Conservation (phyloP, 2,329 filamentous ascomycete genomes). For the Ascocoryne sarcoides region DNA sequence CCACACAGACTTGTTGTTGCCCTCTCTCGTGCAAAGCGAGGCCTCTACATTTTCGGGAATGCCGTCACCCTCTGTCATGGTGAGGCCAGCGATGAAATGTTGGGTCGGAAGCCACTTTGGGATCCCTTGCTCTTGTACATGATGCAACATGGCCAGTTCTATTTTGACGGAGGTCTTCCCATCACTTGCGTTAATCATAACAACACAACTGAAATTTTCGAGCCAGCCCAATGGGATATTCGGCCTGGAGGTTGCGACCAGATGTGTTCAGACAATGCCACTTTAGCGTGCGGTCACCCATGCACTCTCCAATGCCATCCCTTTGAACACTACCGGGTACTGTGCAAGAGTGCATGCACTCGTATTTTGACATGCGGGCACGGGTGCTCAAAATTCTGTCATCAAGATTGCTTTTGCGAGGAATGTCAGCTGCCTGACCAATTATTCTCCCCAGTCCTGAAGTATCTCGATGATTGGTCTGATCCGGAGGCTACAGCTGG, state of each 20-base stretch:
- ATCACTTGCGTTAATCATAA: conserved; percentile 55
- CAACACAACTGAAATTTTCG: conserved; percentile 40
- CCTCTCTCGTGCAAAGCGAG: conserved; percentile 61
- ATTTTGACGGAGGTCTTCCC: conserved; percentile 41
- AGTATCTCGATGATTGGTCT: background rate
- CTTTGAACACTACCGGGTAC: conserved; percentile 18
- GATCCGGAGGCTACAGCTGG: background rate
- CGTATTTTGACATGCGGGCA: conserved; percentile 23
- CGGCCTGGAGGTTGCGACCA: conserved; percentile 44
- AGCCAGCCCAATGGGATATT: conserved; percentile 43
- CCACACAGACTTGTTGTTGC: conserved; percentile 50
- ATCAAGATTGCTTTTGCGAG: conserved; percentile 19
- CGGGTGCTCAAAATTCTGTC: conserved; percentile 20
- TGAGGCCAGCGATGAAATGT: conserved; percentile 7
- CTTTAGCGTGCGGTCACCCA: conserved; percentile 24
- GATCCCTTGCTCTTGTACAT: conserved; percentile 33
- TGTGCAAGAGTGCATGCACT: conserved; percentile 21
- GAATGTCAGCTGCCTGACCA: conserved; percentile 4
- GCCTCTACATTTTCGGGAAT: conserved; percentile 82
- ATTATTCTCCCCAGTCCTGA: background rate
- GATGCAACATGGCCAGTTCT: conserved; percentile 27
- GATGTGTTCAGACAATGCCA: conserved; percentile 35
- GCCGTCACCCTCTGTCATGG: conserved; percentile 36
- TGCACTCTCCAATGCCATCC: conserved; percentile 26
- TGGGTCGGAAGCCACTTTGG: conserved; percentile 23